Conservation (phyloP, 108 stramenopile species). For the Fragilaria radians region DNA sequence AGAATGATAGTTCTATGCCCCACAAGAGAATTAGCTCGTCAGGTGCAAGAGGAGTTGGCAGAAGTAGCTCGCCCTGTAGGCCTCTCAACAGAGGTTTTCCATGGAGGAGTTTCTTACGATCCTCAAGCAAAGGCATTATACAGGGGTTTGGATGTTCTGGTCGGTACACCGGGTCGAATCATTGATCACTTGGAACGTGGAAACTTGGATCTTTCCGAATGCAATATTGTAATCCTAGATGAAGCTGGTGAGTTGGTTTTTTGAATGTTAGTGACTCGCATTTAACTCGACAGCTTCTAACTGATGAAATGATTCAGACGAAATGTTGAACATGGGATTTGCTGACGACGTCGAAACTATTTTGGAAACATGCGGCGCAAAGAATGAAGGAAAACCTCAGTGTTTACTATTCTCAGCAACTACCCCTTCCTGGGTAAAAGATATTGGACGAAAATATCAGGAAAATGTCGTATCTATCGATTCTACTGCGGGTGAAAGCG, state of each 20-base stretch:
- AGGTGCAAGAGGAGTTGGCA: conserved; percentile 89
- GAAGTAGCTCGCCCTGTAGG: conserved; percentile 67
- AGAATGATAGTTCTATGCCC: conserved; percentile 95
- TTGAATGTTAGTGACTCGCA: neutral
- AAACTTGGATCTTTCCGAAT: conserved; percentile 76
- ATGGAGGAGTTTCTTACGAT: conserved; percentile 96
- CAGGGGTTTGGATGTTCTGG: conserved; percentile 89
- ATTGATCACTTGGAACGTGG: conserved; percentile 96
- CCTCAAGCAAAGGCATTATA: conserved; percentile 78
- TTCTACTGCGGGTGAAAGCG: conserved; percentile 68
- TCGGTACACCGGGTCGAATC: conserved; percentile 98
- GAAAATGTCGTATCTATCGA: conserved; percentile 85
- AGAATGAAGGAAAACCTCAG: conserved; percentile 76
- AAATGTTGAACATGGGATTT: conserved; percentile 99
- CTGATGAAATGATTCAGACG: conserved; percentile 34
- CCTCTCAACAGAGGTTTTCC: conserved; percentile 80
- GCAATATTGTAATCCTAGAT: conserved; percentile 89
- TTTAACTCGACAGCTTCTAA: neutral
- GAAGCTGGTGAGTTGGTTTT: conserved; percentile 65
- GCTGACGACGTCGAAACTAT: conserved; percentile 96
- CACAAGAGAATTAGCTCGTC: conserved; percentile 97
- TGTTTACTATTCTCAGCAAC: conserved; percentile 97
- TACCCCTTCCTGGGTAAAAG: conserved; percentile 92
- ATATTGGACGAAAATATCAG: conserved; percentile 88
- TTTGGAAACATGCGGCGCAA: conserved; percentile 62